Evolutionary conservation across 1,284 basidiomycete species (phyloP), one percentile per base, ranked within the genome.

Genomic region (Rhizoctonia solani): DNA sequence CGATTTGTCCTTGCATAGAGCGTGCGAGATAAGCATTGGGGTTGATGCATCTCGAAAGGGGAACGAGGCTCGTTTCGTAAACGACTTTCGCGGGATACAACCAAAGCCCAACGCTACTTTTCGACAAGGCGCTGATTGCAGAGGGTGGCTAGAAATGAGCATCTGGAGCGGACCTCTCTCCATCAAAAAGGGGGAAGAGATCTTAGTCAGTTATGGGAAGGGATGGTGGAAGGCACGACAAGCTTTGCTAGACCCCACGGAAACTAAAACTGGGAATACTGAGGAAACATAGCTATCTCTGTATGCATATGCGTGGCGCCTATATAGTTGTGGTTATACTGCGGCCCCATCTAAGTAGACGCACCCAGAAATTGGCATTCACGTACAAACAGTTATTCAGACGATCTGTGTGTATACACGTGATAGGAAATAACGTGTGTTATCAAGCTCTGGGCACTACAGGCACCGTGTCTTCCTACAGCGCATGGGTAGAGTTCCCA

Each of bases 151-250:
- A 70, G 80, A 87, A 61, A 94, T 95, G 83, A 83, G 86, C 71
- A 82, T 95, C 19, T 90, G 87, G 86, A 84, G 81, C 58, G 82
- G 82, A 67, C 78, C 76, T 49, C 80, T 83, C 39, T 79, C 78
- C 9, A 86, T 97, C 59, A 84, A 80, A 70, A 93, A 90, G 74
- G 91, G 92, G 1, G 86, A 93, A 14, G 95, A 97, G 77, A 83
- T 98, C 46, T 75, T 95, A 32, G 89, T 96, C 34, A 92, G 88
- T 23, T 97, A 97, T 74, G 94, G 94, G n/a, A 95, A 95, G 74
- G 82, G 84, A n/a, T 96, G 90, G 86, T 95, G 93, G 93, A 78
- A 76, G 25, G 82, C 81, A 53, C 80, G 85, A 19, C 8, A 46
- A 66, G 68, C 65, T 71, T 32, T 68, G 46, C 54, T 69, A 27